A percentile compares a stretch with the other conserved stretches of the same genome.
Evolutionary conservation across 371 early-diverging fungal genomes (phyloP).

Genomic region (Mortierella polycephala): DNA sequence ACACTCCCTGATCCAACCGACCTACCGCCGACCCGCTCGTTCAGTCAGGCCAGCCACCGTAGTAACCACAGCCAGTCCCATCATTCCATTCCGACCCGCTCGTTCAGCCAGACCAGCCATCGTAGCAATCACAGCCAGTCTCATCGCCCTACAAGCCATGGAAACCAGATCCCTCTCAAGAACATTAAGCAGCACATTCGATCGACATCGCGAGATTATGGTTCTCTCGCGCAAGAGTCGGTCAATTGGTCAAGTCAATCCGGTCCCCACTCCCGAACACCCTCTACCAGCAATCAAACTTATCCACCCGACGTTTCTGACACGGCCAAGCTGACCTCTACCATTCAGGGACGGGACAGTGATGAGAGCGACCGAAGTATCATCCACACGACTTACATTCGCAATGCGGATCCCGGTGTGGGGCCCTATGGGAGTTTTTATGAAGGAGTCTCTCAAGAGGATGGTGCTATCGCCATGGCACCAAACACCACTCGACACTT

Average conservation of each 20-base stretch:
- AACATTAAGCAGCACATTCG: constrained; percentile 1
- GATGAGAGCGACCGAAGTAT: constrained; percentile 14
- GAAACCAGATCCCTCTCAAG: constrained; percentile 8
- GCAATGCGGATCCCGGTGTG: neutral
- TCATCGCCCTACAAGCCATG: constrained; percentile 7
- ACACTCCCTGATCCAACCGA: neutral
- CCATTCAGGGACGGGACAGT: neutral
- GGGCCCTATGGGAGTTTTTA: constrained; percentile 9
- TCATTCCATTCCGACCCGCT: neutral
- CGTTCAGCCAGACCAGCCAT: constrained; percentile 10
- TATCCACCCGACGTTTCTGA: neutral
- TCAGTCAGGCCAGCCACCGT: neutral
- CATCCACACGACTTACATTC: constrained; percentile 18
- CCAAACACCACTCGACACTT: constrained; percentile 16
- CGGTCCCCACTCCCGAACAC: neutral
- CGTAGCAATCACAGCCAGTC: constrained; percentile 3
- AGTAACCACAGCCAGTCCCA: neutral
- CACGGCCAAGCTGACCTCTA: constrained; percentile 1
- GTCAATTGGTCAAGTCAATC: neutral
- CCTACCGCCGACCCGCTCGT: neutral
- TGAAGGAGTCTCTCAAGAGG: constrained; percentile 11
- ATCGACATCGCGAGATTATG: constrained; percentile 5
- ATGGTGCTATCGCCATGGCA: neutral
- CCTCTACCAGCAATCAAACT: neutral
- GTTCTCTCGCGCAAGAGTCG: constrained; percentile 15